phyloP scores from a whole-genome alignment of 768 basidiomycete species.

The Mycena olivaceomarginata region DNA sequence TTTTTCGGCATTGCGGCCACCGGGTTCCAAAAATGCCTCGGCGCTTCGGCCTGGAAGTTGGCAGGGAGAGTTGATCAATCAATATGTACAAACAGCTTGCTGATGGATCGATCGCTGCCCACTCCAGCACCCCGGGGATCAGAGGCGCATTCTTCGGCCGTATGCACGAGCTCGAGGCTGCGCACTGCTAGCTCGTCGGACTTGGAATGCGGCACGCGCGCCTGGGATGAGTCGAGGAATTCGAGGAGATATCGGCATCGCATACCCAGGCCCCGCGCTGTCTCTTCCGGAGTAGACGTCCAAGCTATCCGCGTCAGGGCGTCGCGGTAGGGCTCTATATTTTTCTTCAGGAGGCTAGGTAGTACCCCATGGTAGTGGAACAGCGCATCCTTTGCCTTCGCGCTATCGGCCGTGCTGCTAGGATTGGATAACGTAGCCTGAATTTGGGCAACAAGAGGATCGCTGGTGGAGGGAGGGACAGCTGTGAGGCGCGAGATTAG shows the following conservation, averaged over 20 bases:
- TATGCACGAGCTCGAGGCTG: conserved; percentile 23
- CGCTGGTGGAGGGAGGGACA: not conserved
- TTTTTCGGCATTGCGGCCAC: too few relatives aligned
- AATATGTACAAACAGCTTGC: too few relatives aligned
- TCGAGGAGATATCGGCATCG: not conserved
- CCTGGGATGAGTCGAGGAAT: conserved; percentile 12
- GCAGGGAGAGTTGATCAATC: too few relatives aligned
- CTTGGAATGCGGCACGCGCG: conserved; percentile 25
- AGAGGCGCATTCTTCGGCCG: conserved; percentile 19
- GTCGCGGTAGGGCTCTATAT: not conserved
- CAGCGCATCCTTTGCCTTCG: not conserved
- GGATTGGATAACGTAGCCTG: too few relatives aligned
- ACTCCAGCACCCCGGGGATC: conserved; percentile 15
- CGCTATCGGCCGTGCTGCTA: too few relatives aligned
- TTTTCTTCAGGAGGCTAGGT: not conserved
- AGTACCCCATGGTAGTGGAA: not conserved
- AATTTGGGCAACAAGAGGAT: conserved; percentile 6
- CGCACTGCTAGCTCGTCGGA: conserved; percentile 7
- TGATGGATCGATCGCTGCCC: too few relatives aligned
- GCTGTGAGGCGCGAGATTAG: conserved; percentile 3
- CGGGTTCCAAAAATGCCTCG: too few relatives aligned
- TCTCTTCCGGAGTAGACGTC: too few relatives aligned
- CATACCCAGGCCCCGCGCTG: not conserved
- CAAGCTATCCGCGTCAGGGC: not conserved
- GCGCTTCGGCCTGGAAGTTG: too few relatives aligned